Base-by-base conservation (phyloP, 768 basidiomycete species). In the Infundibulicybe gibba region DNA sequence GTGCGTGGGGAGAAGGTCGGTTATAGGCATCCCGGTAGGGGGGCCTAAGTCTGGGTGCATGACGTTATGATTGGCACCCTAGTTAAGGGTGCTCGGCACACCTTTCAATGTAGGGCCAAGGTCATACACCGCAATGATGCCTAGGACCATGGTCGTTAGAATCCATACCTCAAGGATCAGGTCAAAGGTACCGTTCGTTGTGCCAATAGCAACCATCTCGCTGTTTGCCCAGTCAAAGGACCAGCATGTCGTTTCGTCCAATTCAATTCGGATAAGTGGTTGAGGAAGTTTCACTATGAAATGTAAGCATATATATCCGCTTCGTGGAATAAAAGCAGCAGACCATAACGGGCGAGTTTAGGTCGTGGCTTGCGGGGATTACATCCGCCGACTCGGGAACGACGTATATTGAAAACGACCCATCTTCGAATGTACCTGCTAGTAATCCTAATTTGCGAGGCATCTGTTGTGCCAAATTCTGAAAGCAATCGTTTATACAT, bases 181-280 rank as follows among this genome's bases (percentile, higher is more conserved):
- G 13, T n/a, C 5, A 25, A 13, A 12, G 21, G 43, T 45, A 92
- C 95, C 94, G 53, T 90, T 88, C 2, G 89, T 85, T 20, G 85
- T 85, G 0, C 94, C 94, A 11, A 87, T 80, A 0, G 90, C 92
- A 6, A 99, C 63, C 10, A 83, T 56, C 48, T 87, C 84, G 51
- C 90, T 90, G 52, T 90, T 92, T 0, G 83, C 88, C 94, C 94
- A 97, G 54, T 97, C 93, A 44, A 97, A 72, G 13, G 80, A 76
- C 77, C 80, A 87, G 58, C 85, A 87, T n/a, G 74, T 69, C 0
- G 89, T 77, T 37, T 91, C 88, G 45, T 85, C 83, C 2, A 91
- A 65, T 54, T 88, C 81, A 1, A 97, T 78, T 9, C 81, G 77
- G 5, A 94, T 42, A 2, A 87, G 58, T 0, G 94, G 90, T 40